phyloP scores from a whole-genome alignment of 352 stramenopile species.

The Globisporangium sylvaticum region DNA sequence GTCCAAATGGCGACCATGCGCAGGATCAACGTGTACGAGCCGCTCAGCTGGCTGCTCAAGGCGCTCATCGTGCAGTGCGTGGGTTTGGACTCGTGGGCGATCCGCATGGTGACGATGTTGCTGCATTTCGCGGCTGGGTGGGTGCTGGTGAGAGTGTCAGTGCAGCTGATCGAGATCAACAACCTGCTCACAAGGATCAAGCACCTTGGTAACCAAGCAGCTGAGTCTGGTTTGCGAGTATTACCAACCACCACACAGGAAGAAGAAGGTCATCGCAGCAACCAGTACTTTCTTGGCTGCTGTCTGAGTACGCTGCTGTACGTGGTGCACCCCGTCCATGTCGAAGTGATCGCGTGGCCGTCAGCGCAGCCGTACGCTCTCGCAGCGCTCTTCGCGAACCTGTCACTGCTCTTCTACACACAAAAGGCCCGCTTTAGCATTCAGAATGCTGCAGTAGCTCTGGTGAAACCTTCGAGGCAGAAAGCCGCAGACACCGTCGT shows the following conservation, averaged over 20 bases:
- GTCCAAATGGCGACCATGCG: constrained; percentile 42
- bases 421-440: neutral
- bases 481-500: neutral
- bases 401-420: constrained; percentile 35
- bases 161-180: constrained; percentile 24
- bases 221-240: neutral
- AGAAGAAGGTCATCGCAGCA: neutral
- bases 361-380: constrained; percentile 69
- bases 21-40: constrained; percentile 68
- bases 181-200: neutral
- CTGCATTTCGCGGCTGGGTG: constrained; percentile 33
- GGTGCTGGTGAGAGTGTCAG: constrained; percentile 26
- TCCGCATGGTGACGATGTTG: constrained; percentile 37
- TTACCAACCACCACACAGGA: neutral
- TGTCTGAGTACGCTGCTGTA: constrained; percentile 44
- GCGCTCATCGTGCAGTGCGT: constrained; percentile 29
- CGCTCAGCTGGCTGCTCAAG: constrained; percentile 65
- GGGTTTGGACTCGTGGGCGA: constrained; percentile 33
- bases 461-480: neutral
- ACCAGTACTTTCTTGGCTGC: constrained; percentile 19
- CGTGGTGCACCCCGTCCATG: constrained; percentile 51
- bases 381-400: constrained; percentile 43
- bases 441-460: neutral
- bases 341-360: constrained; percentile 19
- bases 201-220: neutral